Evolutionary conservation across 768 basidiomycete genomes (phyloP), one percentile per base, ranked within the genome.

Genomic region (Steccherinum ochraceum): DNA sequence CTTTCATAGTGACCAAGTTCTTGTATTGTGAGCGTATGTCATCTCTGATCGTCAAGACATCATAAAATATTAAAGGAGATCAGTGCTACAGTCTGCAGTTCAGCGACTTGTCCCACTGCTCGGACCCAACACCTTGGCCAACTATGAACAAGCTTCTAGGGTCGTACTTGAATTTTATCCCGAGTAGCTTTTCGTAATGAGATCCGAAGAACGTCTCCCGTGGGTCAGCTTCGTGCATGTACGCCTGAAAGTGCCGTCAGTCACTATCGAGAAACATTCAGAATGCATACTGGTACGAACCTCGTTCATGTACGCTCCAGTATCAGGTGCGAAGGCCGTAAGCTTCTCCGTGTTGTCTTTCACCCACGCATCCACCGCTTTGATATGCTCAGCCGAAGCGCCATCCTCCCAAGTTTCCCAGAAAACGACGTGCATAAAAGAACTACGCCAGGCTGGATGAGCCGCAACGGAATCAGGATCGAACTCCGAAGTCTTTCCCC

Each of bases 221-320:
- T 47, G 69, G 72, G 40, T 77, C 60, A 5, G 58, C 48, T 53
- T 77, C 74, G 43, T 72, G 71, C 26, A 69, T 52, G 0, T 71
- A 73, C 2, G 72, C 78, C 76, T 78, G 42, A 11, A 11, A 51
- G 12, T 16, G 23, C 18, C 2, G 24, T n/a, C 49, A 5, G 46
- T 39, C 11, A 39, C 35, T 39, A n/a, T 39, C n/a, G 11, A 11
- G 35, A n/a, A n/a, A n/a, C n/a, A n/a, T n/a, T n/a, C n/a, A n/a
- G n/a, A n/a, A n/a, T n/a, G n/a, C 45, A 47, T 39, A 23, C 20
- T 7, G n/a, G 41, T 12, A 55, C 66, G 19, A 19, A 72, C 77
- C 69, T 80, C 77, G 55, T 78, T 76, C 41, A 76, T 65, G 58
- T 79, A 77, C 1, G 77, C 65, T 3, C 72, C 75, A 3, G 62